These are phyloP conservation scores for Asterochloris sp. DNA, from an alignment of 139 green algal genomes.

Conservation along the genomic window DNA sequence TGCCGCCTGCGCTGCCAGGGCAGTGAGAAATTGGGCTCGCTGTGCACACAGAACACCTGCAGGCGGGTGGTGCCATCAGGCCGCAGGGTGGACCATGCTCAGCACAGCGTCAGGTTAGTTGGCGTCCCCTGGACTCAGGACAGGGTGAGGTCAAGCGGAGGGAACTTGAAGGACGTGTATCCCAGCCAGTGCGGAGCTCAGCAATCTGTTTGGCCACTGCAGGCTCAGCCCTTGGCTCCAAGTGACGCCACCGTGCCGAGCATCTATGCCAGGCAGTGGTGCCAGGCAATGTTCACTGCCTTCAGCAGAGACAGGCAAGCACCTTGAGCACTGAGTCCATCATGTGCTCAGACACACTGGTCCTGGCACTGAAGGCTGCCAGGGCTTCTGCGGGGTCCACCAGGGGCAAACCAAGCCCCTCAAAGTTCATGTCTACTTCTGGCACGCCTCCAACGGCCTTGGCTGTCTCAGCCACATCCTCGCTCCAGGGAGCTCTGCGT, in stretches of 20 bases:
- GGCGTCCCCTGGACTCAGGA: too few species aligned
- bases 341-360: slow-evolving; percentile 12
- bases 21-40: slow-evolving; percentile 92
- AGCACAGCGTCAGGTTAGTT: neutral
- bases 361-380: neutral
- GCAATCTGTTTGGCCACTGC: too few species aligned
- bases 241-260: too few species aligned
- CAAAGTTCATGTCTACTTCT: slow-evolving; percentile 1
- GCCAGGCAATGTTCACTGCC: too few species aligned
- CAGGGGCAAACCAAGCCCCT: neutral
- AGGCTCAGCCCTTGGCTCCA: too few species aligned
- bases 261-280: too few species aligned
- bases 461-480: slow-evolving; percentile 4
- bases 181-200: too few species aligned
- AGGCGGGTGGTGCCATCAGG: neutral
- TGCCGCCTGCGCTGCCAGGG: slow-evolving; percentile 96
- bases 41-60: slow-evolving; percentile 54
- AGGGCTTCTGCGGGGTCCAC: too few species aligned
- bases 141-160: too few species aligned
- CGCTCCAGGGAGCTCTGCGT: neutral
- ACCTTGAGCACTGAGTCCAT: slow-evolving; percentile 74
- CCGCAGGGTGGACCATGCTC: neutral
- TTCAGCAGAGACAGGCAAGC: neutral
- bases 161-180: too few species aligned
- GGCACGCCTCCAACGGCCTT: neutral